Evolutionary conservation across 129 eudicot species (phyloP), one percentile per base, ranked within the genome.

Genomic region (Tagetes patula): DNA sequence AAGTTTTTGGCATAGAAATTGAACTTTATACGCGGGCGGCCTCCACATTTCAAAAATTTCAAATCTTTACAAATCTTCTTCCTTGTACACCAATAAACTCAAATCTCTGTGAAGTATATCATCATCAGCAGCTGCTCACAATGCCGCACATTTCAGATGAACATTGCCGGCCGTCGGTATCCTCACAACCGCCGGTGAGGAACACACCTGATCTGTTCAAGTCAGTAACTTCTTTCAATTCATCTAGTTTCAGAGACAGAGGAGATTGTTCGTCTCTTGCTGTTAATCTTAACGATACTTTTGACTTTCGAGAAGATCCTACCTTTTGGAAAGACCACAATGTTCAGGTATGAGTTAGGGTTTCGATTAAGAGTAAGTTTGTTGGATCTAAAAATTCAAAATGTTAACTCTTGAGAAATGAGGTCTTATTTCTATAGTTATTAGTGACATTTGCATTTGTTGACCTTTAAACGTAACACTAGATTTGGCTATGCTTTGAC

Each of bases 241-340:
- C 82, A 14, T 84, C 88, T 4, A 79, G 58, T 50, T 58, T 88
- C 30, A 50, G 83, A 13, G 83, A 77, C 1, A 61, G 82, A 13
- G 81, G 73, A 0, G 88, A 85, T 37, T 79, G 50, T 56, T 79
- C 82, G 0, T 72, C 78, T 36, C 13, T 79, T 38, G 53, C 78
- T 33, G 69, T 79, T 73, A 79, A 79, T 54, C 73, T 79, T 6
- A 78, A 79, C 53, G 89, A 89, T 36, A 80, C 69, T 50, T 94
- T 94, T 70, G 96, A 94, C 79, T 82, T 94, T 81, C 73, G 81
- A 5, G 96, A 87, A 61, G 98, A 94, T 78, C 98, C 98, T 55
- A 71, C 92, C 3, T 94, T 94, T 45, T 94, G 98, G 98, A 90
- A 90, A 41, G 98, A 94, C 13, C 98, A 94, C 49, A 94, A 94